phyloP scores from a whole-genome alignment of 768 basidiomycete species.

The Hygrophoropsis aurantiaca region DNA sequence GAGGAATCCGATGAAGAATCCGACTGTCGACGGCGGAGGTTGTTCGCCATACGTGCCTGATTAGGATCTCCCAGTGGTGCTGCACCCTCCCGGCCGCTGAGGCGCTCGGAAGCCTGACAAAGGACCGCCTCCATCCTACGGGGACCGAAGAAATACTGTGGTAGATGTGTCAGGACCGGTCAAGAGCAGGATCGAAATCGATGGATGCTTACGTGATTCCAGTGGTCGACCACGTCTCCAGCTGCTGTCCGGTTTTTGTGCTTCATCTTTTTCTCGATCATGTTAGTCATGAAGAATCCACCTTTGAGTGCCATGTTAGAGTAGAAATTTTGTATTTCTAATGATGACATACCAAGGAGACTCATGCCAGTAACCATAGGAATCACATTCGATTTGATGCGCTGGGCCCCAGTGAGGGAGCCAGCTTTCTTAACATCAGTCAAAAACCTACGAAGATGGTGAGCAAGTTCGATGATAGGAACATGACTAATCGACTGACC shows the following conservation, averaged over 20 bases:
- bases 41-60: conserved; percentile 17
- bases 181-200: background rate
- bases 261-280: conserved; percentile 26
- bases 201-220: conserved; percentile 47
- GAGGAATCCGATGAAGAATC: conserved; percentile 4
- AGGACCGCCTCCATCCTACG: conserved; percentile 44
- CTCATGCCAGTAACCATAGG: conserved; percentile 30
- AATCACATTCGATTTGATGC: conserved; percentile 29
- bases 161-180: background rate
- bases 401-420: conserved; percentile 33
- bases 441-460: conserved; percentile 34
- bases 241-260: conserved; percentile 38
- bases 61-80: conserved; percentile 19
- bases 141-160: conserved; percentile 49
- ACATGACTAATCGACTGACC: conserved; percentile 20
- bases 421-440: conserved; percentile 34
- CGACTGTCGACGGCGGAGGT: conserved; percentile 12
- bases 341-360: conserved; percentile 16
- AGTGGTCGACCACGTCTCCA: conserved; percentile 42
- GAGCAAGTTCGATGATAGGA: background rate
- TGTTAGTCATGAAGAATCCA: conserved; percentile 13
- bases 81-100: conserved; percentile 22
- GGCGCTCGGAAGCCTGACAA: conserved; percentile 26
- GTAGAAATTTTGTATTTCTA: background rate
- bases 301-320: conserved; percentile 11